Evolutionary conservation across 306 rosid species (phyloP).

Genomic region (Gastrolobium villosum): DNA sequence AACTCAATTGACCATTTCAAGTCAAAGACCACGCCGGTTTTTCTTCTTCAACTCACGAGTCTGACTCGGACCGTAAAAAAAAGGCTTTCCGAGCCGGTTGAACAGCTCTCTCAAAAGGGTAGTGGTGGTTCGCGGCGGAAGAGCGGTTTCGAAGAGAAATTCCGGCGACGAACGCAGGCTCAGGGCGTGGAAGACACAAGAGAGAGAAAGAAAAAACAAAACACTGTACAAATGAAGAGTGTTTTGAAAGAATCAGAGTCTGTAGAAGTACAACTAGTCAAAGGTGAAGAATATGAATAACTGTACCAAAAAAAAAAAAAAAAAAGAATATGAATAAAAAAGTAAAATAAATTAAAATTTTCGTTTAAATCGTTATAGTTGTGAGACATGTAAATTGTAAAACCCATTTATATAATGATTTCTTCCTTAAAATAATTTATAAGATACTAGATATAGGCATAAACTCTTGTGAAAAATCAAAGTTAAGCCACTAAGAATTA

Average conservation of each 20-base stretch:
- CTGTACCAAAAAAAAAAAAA: too few relatives aligned
- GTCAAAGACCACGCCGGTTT: constrained; percentile 48
- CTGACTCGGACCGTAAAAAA: constrained; percentile 38
- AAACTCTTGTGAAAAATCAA: too few relatives aligned
- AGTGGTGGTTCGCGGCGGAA: not conserved
- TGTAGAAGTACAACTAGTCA: constrained; percentile 77
- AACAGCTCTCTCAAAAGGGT: constrained; percentile 31
- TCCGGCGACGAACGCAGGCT: constrained; percentile 36
- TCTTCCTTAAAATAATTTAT: too few relatives aligned
- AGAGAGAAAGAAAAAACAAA: constrained; percentile 55
- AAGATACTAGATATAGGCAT: too few relatives aligned
- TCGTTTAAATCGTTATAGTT: not conserved
- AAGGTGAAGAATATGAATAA: constrained; percentile 50
- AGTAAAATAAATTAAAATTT: not conserved
- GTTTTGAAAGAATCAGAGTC: constrained; percentile 47
- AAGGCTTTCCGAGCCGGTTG: constrained; percentile 18
- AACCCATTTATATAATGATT: too few relatives aligned
- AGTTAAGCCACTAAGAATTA: too few relatives aligned
- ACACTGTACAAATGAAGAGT: constrained; percentile 45
- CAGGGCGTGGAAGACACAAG: constrained; percentile 52
- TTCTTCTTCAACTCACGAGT: constrained; percentile 49
- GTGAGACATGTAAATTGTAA: too few relatives aligned
- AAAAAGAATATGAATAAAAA: constrained; percentile 34
- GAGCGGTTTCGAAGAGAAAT: constrained; percentile 24
- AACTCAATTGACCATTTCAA: constrained; percentile 55